Evolutionary conservation across 345 rosid genomes (phyloP), one percentile per base, ranked within the genome.

Genomic region (Noccaea bulbosa): DNA sequence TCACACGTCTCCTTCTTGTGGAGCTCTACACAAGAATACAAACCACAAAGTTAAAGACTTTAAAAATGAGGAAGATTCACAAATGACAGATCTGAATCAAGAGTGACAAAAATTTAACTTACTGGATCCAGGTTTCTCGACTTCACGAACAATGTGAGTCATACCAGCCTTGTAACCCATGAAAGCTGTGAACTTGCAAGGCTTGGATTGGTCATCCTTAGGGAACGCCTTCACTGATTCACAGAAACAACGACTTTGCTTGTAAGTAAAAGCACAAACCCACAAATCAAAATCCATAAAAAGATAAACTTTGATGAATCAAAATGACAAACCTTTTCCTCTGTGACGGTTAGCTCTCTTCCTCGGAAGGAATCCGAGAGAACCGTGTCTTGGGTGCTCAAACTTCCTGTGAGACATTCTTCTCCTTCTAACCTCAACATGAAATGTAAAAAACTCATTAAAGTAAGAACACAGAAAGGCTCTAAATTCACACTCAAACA

Each of bases 1-100:
- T 91, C 97, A 39, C 95, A 88, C 1, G 97, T 87, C 83, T 91
- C 95, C 79, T 91, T 91, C 87, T 91, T 91, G 88, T 88, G 97
- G 58, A 91, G 92, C 83, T 91, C 93, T 90, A 49, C 14, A 53
- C 8, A 41, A 14, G n/a, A 51, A 46, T 8, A 17, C 7, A 30
- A 56, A 20, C 8, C 8, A 8, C n/a, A 41, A 52, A 32, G 9
- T 11, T 51, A 10, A 30, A 22, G 6, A 49, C 58, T 22, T n/a
- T 27, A 4, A 27, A 27, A 27, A 27, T 27, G 30, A 27, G 30
- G 30, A 27, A 27, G 30, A 27, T 27, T 2, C 30, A 27, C 30
- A 27, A 27, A 27, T 27, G 30, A 3, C 30, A 27, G 30, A 27
- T 27, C 30, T 27, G 30, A 27, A 27, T 27, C 30, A 27, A 27